Conservation (phyloP, 2,329 filamentous ascomycete species). For the Ophiocordyceps camponoti-rufipedis region DNA sequence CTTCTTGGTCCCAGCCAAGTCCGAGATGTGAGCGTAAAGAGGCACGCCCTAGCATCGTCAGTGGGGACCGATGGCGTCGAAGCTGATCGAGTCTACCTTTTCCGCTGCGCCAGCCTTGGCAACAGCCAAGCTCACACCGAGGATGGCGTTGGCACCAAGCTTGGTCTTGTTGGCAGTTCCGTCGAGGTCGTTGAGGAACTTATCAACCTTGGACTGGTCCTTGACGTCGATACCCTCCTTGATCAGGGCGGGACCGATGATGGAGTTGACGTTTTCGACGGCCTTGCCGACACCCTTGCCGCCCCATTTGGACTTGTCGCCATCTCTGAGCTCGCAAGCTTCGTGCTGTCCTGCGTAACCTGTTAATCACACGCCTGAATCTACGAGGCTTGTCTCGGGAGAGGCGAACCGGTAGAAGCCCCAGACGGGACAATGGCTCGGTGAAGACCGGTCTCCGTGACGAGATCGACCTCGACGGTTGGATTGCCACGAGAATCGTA, state of each 20-base stretch:
- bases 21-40: constrained; percentile 75
- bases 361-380: constrained; percentile 9
- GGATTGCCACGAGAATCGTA: constrained; percentile 98
- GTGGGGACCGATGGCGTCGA: neutral
- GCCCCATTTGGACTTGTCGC: constrained; percentile 70
- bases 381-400: constrained; percentile 12
- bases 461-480: constrained; percentile 93
- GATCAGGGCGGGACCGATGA: constrained; percentile 67
- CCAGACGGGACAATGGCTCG: constrained; percentile 94
- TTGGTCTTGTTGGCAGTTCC: constrained; percentile 75
- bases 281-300: constrained; percentile 82
- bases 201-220: constrained; percentile 69
- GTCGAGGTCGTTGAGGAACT: constrained; percentile 73
- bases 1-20: constrained; percentile 80
- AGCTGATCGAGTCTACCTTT: constrained; percentile 34
- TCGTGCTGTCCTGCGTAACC: constrained; percentile 58
- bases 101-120: constrained; percentile 81
- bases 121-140: constrained; percentile 68
- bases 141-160: constrained; percentile 75
- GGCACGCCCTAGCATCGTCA: constrained; percentile 41
- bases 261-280: constrained; percentile 67
- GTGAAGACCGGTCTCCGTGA: constrained; percentile 92
- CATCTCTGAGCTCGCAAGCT: constrained; percentile 79
- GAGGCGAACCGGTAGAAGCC: constrained; percentile 61
- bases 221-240: constrained; percentile 70